These are phyloP conservation scores for Wickerhamiella parazyma DNA, from an alignment of 805 yeast species.

Conservation along the genomic window DNA sequence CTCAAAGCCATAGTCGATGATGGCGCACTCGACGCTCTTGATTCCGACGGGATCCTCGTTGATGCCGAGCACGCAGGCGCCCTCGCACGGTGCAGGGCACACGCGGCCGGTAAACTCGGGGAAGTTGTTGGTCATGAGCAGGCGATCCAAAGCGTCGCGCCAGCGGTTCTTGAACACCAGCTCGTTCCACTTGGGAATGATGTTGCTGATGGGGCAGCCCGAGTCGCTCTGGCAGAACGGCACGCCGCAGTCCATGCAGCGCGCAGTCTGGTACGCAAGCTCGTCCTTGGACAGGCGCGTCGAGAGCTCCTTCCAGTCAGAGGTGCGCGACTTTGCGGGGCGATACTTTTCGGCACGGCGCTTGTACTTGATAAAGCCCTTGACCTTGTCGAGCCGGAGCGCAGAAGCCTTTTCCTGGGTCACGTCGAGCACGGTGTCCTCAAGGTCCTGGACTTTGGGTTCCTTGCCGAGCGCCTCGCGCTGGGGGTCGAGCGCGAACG, in stretches of 20 bases:
- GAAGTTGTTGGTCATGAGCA: conserved; percentile 93
- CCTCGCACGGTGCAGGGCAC: conserved; percentile 99
- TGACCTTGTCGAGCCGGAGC: conserved; percentile 58
- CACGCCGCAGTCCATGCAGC: conserved; percentile 99
- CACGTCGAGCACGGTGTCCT: conserved; percentile 69
- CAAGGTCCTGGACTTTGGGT: conserved; percentile 79
- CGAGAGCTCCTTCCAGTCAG: conserved; percentile 88
- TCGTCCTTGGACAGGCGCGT: conserved; percentile 72
- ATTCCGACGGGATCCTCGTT: conserved; percentile 93
- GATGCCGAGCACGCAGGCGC: conserved; percentile 88
- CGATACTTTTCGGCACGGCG: conserved; percentile 81
- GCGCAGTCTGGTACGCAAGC: conserved; percentile 79
- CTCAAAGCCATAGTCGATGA: conserved; percentile 90
- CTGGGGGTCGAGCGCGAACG: conserved; percentile 14
- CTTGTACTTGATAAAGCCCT: conserved; percentile 89
- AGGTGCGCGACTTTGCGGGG: conserved; percentile 55
- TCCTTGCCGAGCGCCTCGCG: conserved; percentile 39
- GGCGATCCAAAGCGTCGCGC: conserved; percentile 83
- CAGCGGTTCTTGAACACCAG: conserved; percentile 88
- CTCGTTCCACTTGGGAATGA: conserved; percentile 97
- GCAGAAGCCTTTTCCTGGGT: conserved; percentile 45
- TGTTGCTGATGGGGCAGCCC: conserved; percentile 94
- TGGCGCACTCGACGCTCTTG: conserved; percentile 89
- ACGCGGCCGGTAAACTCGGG: conserved; percentile 97
- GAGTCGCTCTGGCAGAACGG: conserved; percentile 98